Conservation (phyloP, 345 rosid genomes). For the Litchi chinensis region DNA sequence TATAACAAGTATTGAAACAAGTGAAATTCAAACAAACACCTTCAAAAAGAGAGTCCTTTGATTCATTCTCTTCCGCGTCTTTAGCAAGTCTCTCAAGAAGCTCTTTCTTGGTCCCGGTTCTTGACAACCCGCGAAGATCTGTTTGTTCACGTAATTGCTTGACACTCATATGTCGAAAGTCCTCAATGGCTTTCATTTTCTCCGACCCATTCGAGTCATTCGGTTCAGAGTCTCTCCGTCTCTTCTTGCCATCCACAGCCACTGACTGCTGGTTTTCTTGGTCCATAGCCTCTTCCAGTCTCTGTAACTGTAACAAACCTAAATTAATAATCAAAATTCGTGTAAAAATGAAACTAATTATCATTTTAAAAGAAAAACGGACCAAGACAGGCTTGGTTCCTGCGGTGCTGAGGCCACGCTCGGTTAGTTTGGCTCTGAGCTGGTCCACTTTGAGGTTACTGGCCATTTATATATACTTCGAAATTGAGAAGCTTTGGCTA, state of each 20-base stretch:
- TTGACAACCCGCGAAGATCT: constrained; percentile 46
- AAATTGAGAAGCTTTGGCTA: constrained; percentile 10
- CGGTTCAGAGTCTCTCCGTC: constrained; percentile 48
- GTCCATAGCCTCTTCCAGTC: constrained; percentile 57
- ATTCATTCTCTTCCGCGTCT: constrained; percentile 27
- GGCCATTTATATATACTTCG: constrained; percentile 37
- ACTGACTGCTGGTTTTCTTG: constrained; percentile 37
- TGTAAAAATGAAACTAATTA: background rate
- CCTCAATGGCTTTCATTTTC: constrained; percentile 51
- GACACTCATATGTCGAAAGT: constrained; percentile 57
- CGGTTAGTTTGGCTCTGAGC: constrained; percentile 65
- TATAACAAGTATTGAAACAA: background rate
- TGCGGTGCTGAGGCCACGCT: constrained; percentile 64
- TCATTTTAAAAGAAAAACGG: background rate
- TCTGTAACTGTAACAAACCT: constrained; percentile 49
- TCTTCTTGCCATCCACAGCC: constrained; percentile 31
- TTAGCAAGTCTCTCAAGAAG: constrained; percentile 64
- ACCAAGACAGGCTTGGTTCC: constrained; percentile 71
- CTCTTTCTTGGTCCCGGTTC: constrained; percentile 69
- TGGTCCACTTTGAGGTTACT: constrained; percentile 63
- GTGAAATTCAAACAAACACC: constrained; percentile 19
- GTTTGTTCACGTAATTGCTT: constrained; percentile 79
- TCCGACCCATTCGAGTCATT: constrained; percentile 29
- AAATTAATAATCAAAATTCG: background rate
- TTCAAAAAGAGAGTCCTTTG: constrained; percentile 21